Base-by-base conservation (phyloP, 2,329 filamentous ascomycete genomes). In the Epichloe uncinata region DNA sequence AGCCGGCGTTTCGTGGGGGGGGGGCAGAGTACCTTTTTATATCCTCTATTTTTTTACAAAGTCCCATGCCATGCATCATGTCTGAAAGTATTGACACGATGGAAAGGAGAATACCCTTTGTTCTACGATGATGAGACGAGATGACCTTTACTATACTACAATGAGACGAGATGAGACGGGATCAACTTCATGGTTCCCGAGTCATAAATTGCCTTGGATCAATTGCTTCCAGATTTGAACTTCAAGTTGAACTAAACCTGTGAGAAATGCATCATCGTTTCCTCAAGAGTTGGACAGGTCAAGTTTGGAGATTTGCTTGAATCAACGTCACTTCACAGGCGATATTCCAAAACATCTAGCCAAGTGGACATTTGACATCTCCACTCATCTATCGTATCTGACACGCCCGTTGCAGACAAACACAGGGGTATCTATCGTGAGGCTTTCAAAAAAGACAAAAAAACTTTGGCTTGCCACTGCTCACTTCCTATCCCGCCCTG, bases 381-480 rank as follows among this genome's bases (percentile, higher is more conserved):
- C 18, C 30, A 42, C 40, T 43, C 47, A 37, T 48, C 26, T 33
- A 37, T 40, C 38, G 35, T 41, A 40, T 43, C 26, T 49, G 48
- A 45, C 35, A 40, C 35, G 40, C 47, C 26, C 33, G 22, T 49
- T 49, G 48, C 48, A 22, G 54, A 57, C 53, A 61, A 58, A 57
- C 30, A 61, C 58, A 62, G 58, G 59, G 58, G 66, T 66, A 66
- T 69, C 35, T 43, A 69, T 69, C 64, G 67, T 67, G 67, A 60
- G 57, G 56, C 58, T 63, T 62, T 57, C 57, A 58, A 59, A 53
- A 15, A 15, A 26, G 15, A 18, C 3, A 18, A 33, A 12, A 16
- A 26, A 37, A 37, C 35, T 13, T 37, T 13, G 12, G 15, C 15
- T 2, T 13, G 12, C 12, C 18, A 11, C 43, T 45, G 16, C 43